Base-by-base conservation (phyloP, 108 stramenopile species). In the Stephanodiscus minutulus region DNA sequence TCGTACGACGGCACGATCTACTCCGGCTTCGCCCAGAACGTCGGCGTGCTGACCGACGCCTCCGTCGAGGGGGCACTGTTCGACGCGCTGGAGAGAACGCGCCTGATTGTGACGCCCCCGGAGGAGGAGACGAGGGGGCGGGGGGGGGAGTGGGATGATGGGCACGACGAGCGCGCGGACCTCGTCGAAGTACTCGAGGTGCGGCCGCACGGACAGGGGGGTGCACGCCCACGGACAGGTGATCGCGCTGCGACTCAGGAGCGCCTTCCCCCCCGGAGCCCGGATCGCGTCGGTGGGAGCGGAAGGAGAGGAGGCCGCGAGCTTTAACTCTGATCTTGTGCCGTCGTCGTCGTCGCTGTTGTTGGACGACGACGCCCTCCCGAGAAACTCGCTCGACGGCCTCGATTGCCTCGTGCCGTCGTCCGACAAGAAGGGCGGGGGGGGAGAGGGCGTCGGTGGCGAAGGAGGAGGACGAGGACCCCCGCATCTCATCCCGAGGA, bases 181-280 rank as follows among this genome's bases (percentile, higher is more conserved):
- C 11, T 55, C 79, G 12, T 84, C 85, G 52, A 64, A 76, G 22
- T 99, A 97, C 79, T 95, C 94, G 1, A 81, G 99, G 21, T 98
- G 97, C 70, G 99, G 99, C 25, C 81, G 99, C 20, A 99, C 99
- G 18, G 99, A 99, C 79, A 70, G 71, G 57, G 99, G 99, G 11
- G 98, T 99, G 1, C 87, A 85, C 76, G 91, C 99, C 7, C 81
- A 90, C n/a, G 96, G 97, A 28, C 98, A 99, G 84, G 95, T 98
- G 5, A 83, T 98, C 8, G 88, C 93, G 7, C 63, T 98, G 18
- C 74, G 76, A 17, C 64, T 97, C 20, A 93, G 93, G 58, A 96
- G 94, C 73, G 87, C 79, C 28, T 79, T 88, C 79, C 85, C 91
- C 0, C 5, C 78, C 7, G 43, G 67, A 62, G 86, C 88, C 7